These are phyloP conservation scores for Symbiodinium natans DNA, from an alignment of 73 alveolate species.

Conservation along the genomic window DNA sequence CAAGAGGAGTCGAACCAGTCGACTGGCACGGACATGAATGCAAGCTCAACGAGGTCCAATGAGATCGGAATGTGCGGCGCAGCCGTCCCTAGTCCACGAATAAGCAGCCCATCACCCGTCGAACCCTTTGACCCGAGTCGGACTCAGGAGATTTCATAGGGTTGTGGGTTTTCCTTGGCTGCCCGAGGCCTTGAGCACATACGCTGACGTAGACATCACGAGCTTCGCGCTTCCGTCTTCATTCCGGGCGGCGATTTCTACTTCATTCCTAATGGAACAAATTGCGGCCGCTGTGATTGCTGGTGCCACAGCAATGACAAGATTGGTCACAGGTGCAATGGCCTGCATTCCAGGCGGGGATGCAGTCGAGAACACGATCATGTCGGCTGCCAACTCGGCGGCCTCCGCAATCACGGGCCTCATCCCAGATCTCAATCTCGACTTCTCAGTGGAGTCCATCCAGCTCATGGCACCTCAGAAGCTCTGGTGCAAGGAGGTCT, in stretches of 20 bases:
- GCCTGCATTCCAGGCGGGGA: neutral
- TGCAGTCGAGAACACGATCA: neutral
- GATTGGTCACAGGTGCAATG: neutral
- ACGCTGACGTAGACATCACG: slow-evolving; percentile 3
- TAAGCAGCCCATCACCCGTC: neutral
- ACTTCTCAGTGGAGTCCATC: slow-evolving; percentile 40
- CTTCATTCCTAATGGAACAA: neutral
- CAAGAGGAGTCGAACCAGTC: neutral
- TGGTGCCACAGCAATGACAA: slow-evolving; percentile 9
- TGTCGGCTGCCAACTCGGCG: slow-evolving; percentile 13
- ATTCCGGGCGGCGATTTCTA: neutral
- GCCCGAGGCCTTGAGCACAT: neutral
- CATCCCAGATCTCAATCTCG: slow-evolving; percentile 47
- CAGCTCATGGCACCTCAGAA: slow-evolving; percentile 38
- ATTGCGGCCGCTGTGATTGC: neutral
- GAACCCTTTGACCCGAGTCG: neutral
- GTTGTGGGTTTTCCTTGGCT: neutral
- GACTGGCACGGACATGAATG: neutral
- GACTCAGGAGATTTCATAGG: neutral
- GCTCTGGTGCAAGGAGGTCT: slow-evolving; percentile 33
- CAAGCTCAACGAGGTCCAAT: neutral
- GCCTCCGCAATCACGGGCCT: neutral
- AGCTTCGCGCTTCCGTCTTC: slow-evolving; percentile 8
- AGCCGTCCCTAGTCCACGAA: neutral
- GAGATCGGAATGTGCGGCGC: slow-evolving; percentile 23